phyloP scores from a whole-genome alignment of 305 asterid genomes.

The Solanum hybrid region DNA sequence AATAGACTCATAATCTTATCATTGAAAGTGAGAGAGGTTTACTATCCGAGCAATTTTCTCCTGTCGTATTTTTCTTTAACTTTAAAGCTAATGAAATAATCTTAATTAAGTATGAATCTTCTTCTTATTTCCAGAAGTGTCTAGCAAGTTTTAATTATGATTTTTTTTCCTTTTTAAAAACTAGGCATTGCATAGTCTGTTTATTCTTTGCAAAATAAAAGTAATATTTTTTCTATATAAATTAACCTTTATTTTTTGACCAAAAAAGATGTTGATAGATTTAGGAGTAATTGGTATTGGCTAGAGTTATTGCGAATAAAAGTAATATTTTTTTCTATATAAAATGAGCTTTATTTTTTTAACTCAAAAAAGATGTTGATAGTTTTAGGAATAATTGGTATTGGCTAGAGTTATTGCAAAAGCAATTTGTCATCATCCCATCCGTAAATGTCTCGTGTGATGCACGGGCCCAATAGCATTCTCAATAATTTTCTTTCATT shows the following conservation, averaged over 20 bases:
- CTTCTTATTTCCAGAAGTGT: neutral
- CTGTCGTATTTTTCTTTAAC: neutral
- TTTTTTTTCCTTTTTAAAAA: neutral
- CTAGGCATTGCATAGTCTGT: neutral
- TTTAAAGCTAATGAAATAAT: neutral
- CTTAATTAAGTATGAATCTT: neutral
- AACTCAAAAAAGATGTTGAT: neutral
- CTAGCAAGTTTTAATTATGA: neutral
- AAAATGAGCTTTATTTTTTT: no score
- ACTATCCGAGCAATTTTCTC: neutral
- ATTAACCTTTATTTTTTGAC: neutral
- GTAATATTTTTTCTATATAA: neutral
- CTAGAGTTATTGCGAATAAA: neutral
- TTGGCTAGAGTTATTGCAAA: neutral
- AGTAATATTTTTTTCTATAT: no score
- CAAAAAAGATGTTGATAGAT: neutral
- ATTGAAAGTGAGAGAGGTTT: fast-evolving
- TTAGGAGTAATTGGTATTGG: neutral
- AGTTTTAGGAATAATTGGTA: neutral
- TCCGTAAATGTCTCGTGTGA: neutral
- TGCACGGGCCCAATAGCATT: neutral
- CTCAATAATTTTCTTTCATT: neutral
- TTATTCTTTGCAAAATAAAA: neutral
- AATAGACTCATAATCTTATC: neutral
- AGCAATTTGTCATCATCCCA: neutral